Evolutionary conservation across 139 green algal genomes (phyloP), one percentile per base, ranked within the genome.

Genomic region (Mesostigma viride): DNA sequence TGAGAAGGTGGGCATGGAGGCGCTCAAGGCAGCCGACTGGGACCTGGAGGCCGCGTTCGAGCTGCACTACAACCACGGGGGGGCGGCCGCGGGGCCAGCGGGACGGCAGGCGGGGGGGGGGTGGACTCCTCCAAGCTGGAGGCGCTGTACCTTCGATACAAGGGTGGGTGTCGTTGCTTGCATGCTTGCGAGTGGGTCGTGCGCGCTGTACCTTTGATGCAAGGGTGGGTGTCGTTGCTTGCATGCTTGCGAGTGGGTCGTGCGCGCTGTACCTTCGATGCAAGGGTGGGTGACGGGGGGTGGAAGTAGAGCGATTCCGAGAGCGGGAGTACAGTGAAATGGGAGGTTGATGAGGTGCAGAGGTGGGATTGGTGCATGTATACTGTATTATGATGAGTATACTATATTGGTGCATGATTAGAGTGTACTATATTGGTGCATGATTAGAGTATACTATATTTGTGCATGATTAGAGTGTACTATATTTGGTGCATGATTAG

Each of bases 11-110:
- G 74, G 74, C 11, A 11, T 82, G 27, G 74, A 51, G 31, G 48
- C 51, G 26, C 48, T 79, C 31, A 58, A 51, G 17, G 60, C 71
- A 24, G 51, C 48, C 35, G 72, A 79, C 36, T 81, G 74, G 74
- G 82, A 78, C 73, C 20, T 81, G 64, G 74, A 81, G 60, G 48
- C 20, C 3, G 74, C 74, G 3, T 81, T 81, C 35, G 74, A 81
- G 58, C 58, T 69, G 4, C 77, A 69, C 58, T 81, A 72, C 65
- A 78, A 59, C 66, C 40, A 35, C n/a, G 20, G 35, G 22, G 31
- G 26, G 27, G n/a, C 27, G 17, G 14, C 14, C 14, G 64, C 31
- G 20, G 35, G 31, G 22, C 20, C 60, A 60, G 24, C 27, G 32
- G 20, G 31, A 8, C 46, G 27, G 62, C 27, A 31, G 53, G n/a